Evolutionary conservation across 2,329 filamentous ascomycete species (phyloP).

Genomic region (Neofusicoccum sp.): DNA sequence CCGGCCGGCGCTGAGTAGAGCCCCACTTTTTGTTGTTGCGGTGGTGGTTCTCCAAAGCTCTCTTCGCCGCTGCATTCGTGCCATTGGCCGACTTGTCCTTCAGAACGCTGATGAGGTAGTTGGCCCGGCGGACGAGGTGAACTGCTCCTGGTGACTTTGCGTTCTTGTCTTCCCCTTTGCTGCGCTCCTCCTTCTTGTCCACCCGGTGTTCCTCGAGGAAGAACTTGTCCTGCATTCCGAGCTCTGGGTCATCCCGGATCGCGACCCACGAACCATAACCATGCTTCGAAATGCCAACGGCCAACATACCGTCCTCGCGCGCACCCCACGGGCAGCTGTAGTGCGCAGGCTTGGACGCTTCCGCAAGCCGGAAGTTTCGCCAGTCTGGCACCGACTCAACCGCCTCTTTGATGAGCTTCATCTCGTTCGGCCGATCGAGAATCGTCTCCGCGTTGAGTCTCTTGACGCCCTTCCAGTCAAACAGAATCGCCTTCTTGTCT

Average conservation of each 20-base stretch:
- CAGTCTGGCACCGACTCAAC: conserved; percentile 65
- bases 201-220: conserved; percentile 98
- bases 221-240: conserved; percentile 85
- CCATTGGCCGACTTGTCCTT: conserved; percentile 70
- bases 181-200: conserved; percentile 92
- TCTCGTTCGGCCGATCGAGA: conserved; percentile 83
- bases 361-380: conserved; percentile 78
- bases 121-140: conserved; percentile 88
- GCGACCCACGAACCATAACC: conserved; percentile 95
- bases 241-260: conserved; percentile 86
- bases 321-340: conserved; percentile 92
- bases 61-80: conserved; percentile 71
- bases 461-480: conserved; percentile 90
- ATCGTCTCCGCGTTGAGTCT: conserved; percentile 96
- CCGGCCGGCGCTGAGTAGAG: conserved; percentile 51
- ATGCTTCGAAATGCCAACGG: conserved; percentile 87
- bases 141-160: conserved; percentile 96
- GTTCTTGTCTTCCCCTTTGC: conserved; percentile 65
- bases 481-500: conserved; percentile 93
- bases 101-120: conserved; percentile 92
- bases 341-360: conserved; percentile 87
- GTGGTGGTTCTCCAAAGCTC: conserved; percentile 86
- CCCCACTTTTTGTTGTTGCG: conserved; percentile 85
- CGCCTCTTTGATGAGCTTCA: conserved; percentile 77
- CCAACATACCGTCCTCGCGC: conserved; percentile 94